Base-by-base conservation (phyloP, 495 filamentous ascomycete species). In the Trichoderma reesei region DNA sequence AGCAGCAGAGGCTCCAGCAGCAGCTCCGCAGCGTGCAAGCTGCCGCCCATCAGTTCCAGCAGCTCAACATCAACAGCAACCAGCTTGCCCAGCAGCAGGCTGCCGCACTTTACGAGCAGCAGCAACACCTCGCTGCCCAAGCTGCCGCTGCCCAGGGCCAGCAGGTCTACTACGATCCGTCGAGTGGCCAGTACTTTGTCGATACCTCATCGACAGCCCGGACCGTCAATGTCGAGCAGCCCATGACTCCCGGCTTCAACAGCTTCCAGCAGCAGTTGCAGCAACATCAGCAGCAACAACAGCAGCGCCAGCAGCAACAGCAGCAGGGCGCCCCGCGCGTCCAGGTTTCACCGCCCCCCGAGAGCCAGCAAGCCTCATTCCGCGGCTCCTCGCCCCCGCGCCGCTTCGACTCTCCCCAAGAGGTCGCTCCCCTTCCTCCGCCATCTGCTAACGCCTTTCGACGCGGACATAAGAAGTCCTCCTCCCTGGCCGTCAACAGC, bases 381-480 rank as follows among this genome's bases (percentile, higher is more conserved):
- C 83, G 85, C 72, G 84, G 82, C 66, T 80, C 82, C 63, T 88
- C 89, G 41, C 90, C 90, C 60, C 90, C 89, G 2, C 88, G 87
- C 74, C 83, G 85, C 37, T 69, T 65, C 60, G 75, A 85, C 75
- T 66, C 83, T 75, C 67, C 85, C 76, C 64, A 84, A 81, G 88
- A 92, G 56, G 81, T 86, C 14, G 79, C 81, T 56, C 88, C 89
- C 6, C 81, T 93, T 44, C 90, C 90, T 39, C 90, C 88, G 3
- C 89, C 89, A 64, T 91, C 90, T 60, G 84, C 86, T 41, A 91
- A 88, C 68, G 89, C 90, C 16, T 96, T 96, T 78, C 92, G 92
- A 63, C 89, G 91, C 64, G 88, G 90, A 38, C 92, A 98, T 76
- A 91, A 92, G 76, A 97, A 96, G 83, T 84, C 86, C 14, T 84